Base-by-base conservation (phyloP, 139 green algal species). In the Penium margaritaceum region DNA sequence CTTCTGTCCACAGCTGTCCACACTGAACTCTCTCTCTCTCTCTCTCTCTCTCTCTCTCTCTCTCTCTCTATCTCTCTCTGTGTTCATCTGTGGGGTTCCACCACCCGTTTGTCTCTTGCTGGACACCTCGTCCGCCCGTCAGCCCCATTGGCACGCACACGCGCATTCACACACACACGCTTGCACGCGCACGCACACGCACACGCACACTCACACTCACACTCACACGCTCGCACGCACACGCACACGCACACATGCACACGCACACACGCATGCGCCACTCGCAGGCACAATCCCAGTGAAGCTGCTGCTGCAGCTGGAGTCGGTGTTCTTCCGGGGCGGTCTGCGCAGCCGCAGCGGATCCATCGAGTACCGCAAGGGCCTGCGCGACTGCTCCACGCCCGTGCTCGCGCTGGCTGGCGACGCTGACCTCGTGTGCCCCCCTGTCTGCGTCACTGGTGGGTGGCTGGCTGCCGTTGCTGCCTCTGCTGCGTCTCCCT, bases 241-340 rank as follows among this genome's bases (percentile, higher is more conserved):
- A n/a, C n/a, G n/a, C n/a, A n/a, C n/a, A n/a, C n/a, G n/a, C n/a
- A n/a, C n/a, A n/a, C n/a, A n/a, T n/a, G n/a, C n/a, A n/a, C n/a
- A n/a, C n/a, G n/a, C n/a, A n/a, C n/a, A n/a, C n/a, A n/a, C n/a
- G n/a, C n/a, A n/a, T n/a, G n/a, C n/a, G n/a, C n/a, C n/a, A n/a
- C 32, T 36, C 38, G 64, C 74, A 81, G 74, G 67, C 29, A 77
- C 74, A 7, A 73, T 81, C 54, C 68, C 75, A 1, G 41, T 81
- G 35, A 72, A 72, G 32, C n/a, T 78, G 17, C 67, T 81, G 0
- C 2, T 72, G 41, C 75, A 81, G 37, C 21, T 81, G 39, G 51
- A 33, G 17, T 64, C 75, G 3, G 38, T 81, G 1, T 81, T 81
- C 36, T 29, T 63, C 35, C 54, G 19, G 3, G 60, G 67, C 0